These are phyloP conservation scores for Lagerstroemia speciosa DNA, from an alignment of 345 rosid genomes.

Conservation along the genomic window DNA sequence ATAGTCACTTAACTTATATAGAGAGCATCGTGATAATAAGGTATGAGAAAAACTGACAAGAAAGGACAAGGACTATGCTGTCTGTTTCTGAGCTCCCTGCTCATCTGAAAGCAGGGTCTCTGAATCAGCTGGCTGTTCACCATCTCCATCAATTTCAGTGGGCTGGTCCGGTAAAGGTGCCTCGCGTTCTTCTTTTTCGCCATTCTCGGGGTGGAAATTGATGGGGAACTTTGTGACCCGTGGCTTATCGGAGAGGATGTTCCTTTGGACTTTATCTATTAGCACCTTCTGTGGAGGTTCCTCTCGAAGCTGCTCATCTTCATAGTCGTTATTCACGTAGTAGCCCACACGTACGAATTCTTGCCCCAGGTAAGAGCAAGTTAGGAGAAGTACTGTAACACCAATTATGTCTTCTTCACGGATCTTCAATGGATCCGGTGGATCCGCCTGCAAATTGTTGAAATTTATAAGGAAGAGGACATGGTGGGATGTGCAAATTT, in stretches of 20 bases:
- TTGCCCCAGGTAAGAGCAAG: slow-evolving; percentile 82
- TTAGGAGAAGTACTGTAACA: slow-evolving; percentile 69
- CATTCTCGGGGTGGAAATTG: slow-evolving; percentile 74
- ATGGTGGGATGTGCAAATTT: neutral
- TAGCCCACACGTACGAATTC: slow-evolving; percentile 86
- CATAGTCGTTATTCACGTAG: slow-evolving; percentile 88
- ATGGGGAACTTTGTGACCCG: slow-evolving; percentile 93
- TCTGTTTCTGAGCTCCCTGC: slow-evolving; percentile 19
- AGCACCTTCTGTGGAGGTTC: slow-evolving; percentile 78
- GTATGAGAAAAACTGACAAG: too few species aligned
- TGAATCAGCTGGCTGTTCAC: slow-evolving; percentile 22
- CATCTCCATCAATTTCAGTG: slow-evolving; percentile 25
- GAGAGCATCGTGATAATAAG: neutral
- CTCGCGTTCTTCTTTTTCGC: slow-evolving; percentile 24
- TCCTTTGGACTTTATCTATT: slow-evolving; percentile 73
- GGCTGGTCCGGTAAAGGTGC: slow-evolving; percentile 29
- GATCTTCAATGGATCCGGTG: slow-evolving; percentile 84
- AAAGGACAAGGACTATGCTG: neutral
- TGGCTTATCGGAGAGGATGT: slow-evolving; percentile 81
- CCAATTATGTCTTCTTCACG: slow-evolving; percentile 85
- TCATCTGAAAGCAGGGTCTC: slow-evolving; percentile 20
- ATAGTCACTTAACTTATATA: neutral
- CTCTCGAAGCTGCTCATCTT: slow-evolving; percentile 79
- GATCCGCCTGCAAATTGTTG: slow-evolving; percentile 51
- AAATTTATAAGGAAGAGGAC: neutral